Base-by-base conservation (phyloP, 2,329 filamentous ascomycete genomes). In the Phyllachora maydis region DNA sequence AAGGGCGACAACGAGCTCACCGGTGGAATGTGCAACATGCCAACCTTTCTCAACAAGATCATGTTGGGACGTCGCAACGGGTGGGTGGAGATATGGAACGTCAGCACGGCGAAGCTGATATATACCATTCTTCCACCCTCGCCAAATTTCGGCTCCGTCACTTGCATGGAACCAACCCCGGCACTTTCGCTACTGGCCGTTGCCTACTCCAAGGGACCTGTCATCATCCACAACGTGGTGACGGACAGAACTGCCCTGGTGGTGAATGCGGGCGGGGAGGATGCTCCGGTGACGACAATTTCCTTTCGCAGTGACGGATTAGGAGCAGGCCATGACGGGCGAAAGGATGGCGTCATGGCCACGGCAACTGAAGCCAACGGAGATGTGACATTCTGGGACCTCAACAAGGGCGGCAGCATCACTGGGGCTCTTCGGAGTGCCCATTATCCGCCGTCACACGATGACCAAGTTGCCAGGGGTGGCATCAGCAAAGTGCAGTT, bases 1-100 rank as follows among this genome's bases (percentile, higher is more conserved):
- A 55, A 65, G 16, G 60, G 60, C 11, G 64, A 65, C 26, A 72
- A 69, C 34, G 54, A 71, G 33, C 67, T 93, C 27, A 81, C 76
- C 0, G 77, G 77, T 13, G 69, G 73, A 23, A 62, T 92, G 35
- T 75, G 70, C 42, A 90, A 67, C 38, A 81, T 95, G 73, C 83
- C 85, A 2, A 95, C 88, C 0, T 91, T 82, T 46, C 50, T 98
- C 30, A 98, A 98, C 57, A 98, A 98, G 49, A 65, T 98, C 21
- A 81, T 95, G 33, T 76, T 81, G 3, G 90, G 81, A 7, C 71
- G 81, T 37, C 65, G 65, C 32, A 82, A 98, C 43, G 88, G 88
- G 5, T 75, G 71, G 45, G 72, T 93, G 6, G 88, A 98, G 41
- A 91, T 98, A 23, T 98, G 88, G 85, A 98, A 98, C 41, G 56